Evolutionary conservation across 2,329 filamentous ascomycete species (phyloP).

Genomic region (Dryadomyces quercivorus): DNA sequence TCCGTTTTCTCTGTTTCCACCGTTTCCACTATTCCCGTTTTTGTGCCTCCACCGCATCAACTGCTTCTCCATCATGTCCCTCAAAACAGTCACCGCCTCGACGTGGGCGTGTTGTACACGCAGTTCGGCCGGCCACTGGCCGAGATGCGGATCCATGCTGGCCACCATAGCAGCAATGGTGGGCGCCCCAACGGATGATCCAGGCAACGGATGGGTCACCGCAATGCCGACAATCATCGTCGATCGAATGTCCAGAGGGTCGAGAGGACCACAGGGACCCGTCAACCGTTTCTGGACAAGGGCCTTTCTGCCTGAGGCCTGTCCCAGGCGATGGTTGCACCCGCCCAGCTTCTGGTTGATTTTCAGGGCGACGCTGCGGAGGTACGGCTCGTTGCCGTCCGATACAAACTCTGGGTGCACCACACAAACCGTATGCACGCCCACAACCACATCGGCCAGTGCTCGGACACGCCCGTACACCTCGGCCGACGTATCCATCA

Average conservation of each 20-base stretch:
- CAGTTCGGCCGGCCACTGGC: constrained; percentile 58
- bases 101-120: constrained; percentile 40
- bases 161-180: constrained; percentile 62
- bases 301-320: neutral
- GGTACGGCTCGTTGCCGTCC: neutral
- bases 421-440: neutral
- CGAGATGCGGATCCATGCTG: constrained; percentile 45
- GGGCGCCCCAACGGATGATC: constrained; percentile 42
- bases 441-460: neutral
- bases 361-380: neutral
- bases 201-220: constrained; percentile 62
- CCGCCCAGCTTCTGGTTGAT: neutral
- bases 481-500: neutral
- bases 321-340: neutral
- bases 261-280: constrained; percentile 23
- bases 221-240: constrained; percentile 64
- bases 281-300: too few species aligned
- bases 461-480: neutral
- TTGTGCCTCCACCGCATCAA: neutral
- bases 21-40: neutral
- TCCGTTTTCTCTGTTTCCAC: too few species aligned
- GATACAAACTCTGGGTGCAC: neutral
- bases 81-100: constrained; percentile 52
- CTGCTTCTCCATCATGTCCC: constrained; percentile 27
- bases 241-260: constrained; percentile 38